phyloP scores from a whole-genome alignment of 768 basidiomycete species.

The Hortiboletus flavorubellus region DNA sequence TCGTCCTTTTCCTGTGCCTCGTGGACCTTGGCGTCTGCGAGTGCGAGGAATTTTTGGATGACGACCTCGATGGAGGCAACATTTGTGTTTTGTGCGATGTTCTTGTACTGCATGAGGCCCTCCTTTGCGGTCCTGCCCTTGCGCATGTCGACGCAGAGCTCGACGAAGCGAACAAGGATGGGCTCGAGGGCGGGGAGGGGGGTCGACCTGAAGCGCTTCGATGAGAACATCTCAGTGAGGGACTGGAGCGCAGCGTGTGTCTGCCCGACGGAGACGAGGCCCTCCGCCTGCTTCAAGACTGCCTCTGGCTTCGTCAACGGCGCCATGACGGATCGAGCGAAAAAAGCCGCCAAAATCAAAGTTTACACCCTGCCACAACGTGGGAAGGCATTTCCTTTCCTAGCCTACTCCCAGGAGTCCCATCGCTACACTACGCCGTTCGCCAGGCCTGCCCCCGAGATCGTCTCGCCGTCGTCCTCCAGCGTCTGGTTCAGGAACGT shows the following conservation, averaged over 20 bases:
- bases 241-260: conserved; percentile 87
- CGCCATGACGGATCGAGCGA: too few relatives aligned
- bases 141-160: conserved; percentile 92
- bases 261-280: conserved; percentile 89
- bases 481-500: conserved; percentile 84
- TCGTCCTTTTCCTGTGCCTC: conserved; percentile 88
- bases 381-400: conserved; percentile 19
- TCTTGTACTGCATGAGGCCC: conserved; percentile 96
- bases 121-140: conserved; percentile 72
- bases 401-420: conserved; percentile 43
- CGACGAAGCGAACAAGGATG: conserved; percentile 93
- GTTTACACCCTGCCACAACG: conserved; percentile 21
- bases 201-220: conserved; percentile 84
- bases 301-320: conserved; percentile 40
- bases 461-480: conserved; percentile 60
- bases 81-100: conserved; percentile 91
- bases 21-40: conserved; percentile 77
- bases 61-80: conserved; percentile 91
- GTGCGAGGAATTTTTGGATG: conserved; percentile 78
- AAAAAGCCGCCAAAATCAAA: too few relatives aligned
- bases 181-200: conserved; percentile 84
- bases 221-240: conserved; percentile 87
- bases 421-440: conserved; percentile 87
- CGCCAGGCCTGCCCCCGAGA: conserved; percentile 66
- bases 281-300: conserved; percentile 89